Percentiles rank a stretch among this genome's conserved stretches.
These are phyloP conservation scores for Rossbeevera mucosa DNA, from an alignment of 768 basidiomycete genomes.

Conservation along the genomic window DNA sequence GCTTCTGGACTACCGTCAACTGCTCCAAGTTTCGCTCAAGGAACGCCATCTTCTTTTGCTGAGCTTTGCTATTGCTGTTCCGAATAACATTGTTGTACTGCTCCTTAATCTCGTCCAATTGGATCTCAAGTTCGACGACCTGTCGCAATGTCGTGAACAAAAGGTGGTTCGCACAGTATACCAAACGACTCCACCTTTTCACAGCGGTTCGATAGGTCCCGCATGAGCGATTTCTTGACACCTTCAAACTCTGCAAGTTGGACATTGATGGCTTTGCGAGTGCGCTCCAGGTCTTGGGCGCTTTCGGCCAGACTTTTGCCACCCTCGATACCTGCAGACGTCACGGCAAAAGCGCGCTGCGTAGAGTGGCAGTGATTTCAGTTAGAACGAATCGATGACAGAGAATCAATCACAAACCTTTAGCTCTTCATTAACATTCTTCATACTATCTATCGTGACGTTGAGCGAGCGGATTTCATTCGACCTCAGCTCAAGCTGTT, in stretches of 20 bases:
- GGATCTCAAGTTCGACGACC: slow-evolving; percentile 99
- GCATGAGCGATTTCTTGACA: slow-evolving; percentile 98
- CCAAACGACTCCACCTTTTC: slow-evolving; percentile 69
- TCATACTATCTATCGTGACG: slow-evolving; percentile 84
- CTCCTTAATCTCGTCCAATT: slow-evolving; percentile 96
- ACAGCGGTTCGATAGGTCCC: slow-evolving; percentile 97
- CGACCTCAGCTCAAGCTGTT: slow-evolving; percentile 79
- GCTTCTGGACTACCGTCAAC: slow-evolving; percentile 93
- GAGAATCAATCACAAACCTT: slow-evolving; percentile 59
- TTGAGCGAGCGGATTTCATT: slow-evolving; percentile 84
- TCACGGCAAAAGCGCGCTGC: slow-evolving; percentile 94
- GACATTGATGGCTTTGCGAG: slow-evolving; percentile 94
- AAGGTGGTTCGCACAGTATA: slow-evolving; percentile 9
- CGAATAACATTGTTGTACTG: slow-evolving; percentile 98
- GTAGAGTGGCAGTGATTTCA: neutral
- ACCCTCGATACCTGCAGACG: slow-evolving; percentile 94
- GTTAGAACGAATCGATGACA: slow-evolving; percentile 5
- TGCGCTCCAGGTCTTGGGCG: slow-evolving; percentile 94
- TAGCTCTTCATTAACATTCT: slow-evolving; percentile 95
- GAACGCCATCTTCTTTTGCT: slow-evolving; percentile 99
- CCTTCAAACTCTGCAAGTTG: slow-evolving; percentile 98
- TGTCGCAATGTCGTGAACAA: slow-evolving; percentile 31
- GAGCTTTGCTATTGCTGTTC: slow-evolving; percentile 97
- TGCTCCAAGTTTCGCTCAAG: slow-evolving; percentile 95
- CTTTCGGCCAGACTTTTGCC: slow-evolving; percentile 96